Conservation (phyloP, 78 protist genomes). For the Dictyostelium brefeldianum region DNA sequence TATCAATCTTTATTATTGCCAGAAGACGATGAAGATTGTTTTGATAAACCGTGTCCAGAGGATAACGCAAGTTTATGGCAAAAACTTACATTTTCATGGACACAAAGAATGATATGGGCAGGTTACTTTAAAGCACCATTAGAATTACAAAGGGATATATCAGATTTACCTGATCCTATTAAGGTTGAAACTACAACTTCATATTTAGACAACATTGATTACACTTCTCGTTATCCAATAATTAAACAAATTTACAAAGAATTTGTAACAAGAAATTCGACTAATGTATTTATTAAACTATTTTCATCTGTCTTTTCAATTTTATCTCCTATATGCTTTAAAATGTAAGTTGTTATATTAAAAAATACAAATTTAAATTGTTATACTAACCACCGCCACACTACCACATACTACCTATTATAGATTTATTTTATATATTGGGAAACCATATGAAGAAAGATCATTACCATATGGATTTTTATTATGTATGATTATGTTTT, state of each 20-base stretch:
- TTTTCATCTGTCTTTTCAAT: slow-evolving; percentile 15
- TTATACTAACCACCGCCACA: too few relatives aligned
- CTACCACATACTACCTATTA: too few relatives aligned
- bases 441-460: background rate
- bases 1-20: background rate
- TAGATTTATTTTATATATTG: too few relatives aligned
- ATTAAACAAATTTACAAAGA: slow-evolving; percentile 29
- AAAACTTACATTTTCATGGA: slow-evolving; percentile 24
- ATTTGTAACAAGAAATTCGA: background rate
- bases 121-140: slow-evolving; percentile 43
- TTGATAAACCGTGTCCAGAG: slow-evolving; percentile 20
- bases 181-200: background rate
- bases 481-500: slow-evolving; percentile 8
- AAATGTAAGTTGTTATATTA: slow-evolving; percentile 9
- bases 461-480: background rate
- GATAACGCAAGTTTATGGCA: background rate
- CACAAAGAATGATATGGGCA: slow-evolving; percentile 10
- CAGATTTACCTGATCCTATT: background rate
- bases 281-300: background rate
- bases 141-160: slow-evolving; percentile 18
- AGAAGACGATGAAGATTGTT: background rate
- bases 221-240: slow-evolving; percentile 3
- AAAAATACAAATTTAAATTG: too few relatives aligned
- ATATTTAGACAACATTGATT: background rate
- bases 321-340: slow-evolving; percentile 19